These are phyloP conservation scores for Orbilia ellipsospora DNA, from an alignment of 2,329 filamentous ascomycete species.

Conservation along the genomic window DNA sequence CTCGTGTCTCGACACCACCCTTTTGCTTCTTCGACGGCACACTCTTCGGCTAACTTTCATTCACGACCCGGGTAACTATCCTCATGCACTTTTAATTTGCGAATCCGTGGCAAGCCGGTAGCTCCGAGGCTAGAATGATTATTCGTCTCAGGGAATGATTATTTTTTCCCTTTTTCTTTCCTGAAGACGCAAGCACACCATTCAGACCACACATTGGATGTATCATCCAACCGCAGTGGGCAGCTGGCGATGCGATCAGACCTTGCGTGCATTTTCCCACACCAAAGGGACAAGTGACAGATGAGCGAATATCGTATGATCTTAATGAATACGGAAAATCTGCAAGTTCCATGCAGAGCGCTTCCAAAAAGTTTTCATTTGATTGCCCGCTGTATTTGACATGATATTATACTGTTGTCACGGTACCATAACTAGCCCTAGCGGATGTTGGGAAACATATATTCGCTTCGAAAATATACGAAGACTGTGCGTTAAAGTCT, in stretches of 20 bases:
- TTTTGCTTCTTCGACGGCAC: background rate
- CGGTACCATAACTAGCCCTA: constrained; percentile 38
- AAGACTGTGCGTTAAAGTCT: constrained; percentile 21
- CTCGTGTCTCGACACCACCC: background rate
- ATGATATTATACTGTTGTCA: background rate
- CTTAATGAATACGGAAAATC: constrained; percentile 20
- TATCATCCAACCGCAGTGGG: constrained; percentile 41
- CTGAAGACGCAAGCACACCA: constrained; percentile 31
- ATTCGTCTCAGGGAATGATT: too few relatives aligned
- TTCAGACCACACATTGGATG: constrained; percentile 14
- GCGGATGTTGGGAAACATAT: constrained; percentile 43
- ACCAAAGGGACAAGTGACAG: constrained; percentile 9
- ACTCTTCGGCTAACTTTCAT: background rate
- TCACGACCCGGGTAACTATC: background rate
- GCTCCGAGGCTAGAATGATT: background rate
- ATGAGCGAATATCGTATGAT: constrained; percentile 22
- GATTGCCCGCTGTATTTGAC: background rate
- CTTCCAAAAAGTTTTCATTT: background rate
- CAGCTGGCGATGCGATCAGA: constrained; percentile 41
- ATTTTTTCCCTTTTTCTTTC: too few relatives aligned
- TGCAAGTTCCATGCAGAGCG: constrained; percentile 8
- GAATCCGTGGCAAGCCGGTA: constrained; percentile 33
- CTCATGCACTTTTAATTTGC: constrained; percentile 16
- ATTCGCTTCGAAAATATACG: constrained; percentile 52
- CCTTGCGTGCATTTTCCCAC: constrained; percentile 47